Conservation (phyloP, 768 basidiomycete species). For the Tubosaeta sp. region DNA sequence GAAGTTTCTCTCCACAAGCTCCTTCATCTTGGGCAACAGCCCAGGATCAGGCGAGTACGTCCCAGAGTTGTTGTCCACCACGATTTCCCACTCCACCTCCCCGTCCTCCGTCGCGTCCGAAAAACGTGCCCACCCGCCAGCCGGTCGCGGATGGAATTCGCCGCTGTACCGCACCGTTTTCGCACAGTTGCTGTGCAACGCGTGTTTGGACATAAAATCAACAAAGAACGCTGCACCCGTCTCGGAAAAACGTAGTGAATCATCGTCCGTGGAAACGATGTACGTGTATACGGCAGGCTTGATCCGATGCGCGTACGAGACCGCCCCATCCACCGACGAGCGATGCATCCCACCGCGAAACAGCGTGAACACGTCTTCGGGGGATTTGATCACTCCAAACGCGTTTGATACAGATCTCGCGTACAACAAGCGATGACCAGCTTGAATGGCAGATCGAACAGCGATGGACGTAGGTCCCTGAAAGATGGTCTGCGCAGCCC, state of each 20-base stretch:
- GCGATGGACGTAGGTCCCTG: slow-evolving; percentile 55
- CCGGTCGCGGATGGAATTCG: slow-evolving; percentile 74
- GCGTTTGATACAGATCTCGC: slow-evolving; percentile 59
- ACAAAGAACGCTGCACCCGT: slow-evolving; percentile 86
- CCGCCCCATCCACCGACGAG: slow-evolving; percentile 9
- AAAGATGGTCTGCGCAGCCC: slow-evolving; percentile 70
- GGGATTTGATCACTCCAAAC: slow-evolving; percentile 53
- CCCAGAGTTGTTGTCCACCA: slow-evolving; percentile 84
- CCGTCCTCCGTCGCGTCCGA: slow-evolving; percentile 50
- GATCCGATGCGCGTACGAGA: slow-evolving; percentile 42
- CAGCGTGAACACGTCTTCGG: slow-evolving; percentile 47
- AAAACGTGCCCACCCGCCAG: slow-evolving; percentile 64
- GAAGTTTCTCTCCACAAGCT: slow-evolving; percentile 71
- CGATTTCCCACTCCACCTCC: slow-evolving; percentile 70
- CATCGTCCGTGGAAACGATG: slow-evolving; percentile 70
- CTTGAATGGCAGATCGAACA: slow-evolving; percentile 64
- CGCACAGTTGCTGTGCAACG: slow-evolving; percentile 73
- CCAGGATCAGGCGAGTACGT: slow-evolving; percentile 73
- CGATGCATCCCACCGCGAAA: slow-evolving; percentile 42
- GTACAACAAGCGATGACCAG: slow-evolving; percentile 71
- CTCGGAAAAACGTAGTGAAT: slow-evolving; percentile 78
- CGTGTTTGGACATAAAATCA: slow-evolving; percentile 84
- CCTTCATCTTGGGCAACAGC: slow-evolving; percentile 57
- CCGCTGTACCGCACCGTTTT: slow-evolving; percentile 66
- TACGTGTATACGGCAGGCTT: slow-evolving; percentile 87